Evolutionary conservation across 2,329 filamentous ascomycete species (phyloP), one percentile per base, ranked within the genome.

Genomic region (Metarhizium rileyi): DNA sequence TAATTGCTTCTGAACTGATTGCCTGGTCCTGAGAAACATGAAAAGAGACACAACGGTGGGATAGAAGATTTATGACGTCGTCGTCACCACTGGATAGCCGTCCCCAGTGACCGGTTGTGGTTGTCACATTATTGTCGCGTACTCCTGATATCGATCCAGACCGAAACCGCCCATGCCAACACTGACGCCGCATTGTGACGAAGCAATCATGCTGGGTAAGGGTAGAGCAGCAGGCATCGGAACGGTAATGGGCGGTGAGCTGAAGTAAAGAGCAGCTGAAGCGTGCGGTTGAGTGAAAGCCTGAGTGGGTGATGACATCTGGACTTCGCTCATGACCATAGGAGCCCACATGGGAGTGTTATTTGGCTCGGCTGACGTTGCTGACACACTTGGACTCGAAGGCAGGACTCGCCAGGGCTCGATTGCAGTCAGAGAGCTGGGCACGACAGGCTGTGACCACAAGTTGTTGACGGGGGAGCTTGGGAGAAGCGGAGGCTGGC

Each of bases 391-490:
- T 47, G 90, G 87, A 61, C 88, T 95, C 49, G 91, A 96, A 44
- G 90, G 87, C 49, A 96, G 75, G 57, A 96, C 83, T 67, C 86
- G 89, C 91, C 91, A 97, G 50, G 87, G 78, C 53, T 97, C 90
- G 52, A 95, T 81, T 5, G 80, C 79, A 41, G 86, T 78, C 54
- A 89, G 71, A 40, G 77, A 77, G 49, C 81, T 76, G 50, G 83
- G 78, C 50, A 87, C 73, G 30, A 77, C 75, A 45, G 78, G 72
- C 61, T 88, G 85, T 50, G 85, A 83, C 91, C 90, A 96, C 79
- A 91, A 88, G 67, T 77, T 81, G 59, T 83, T 78, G 50, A 79
- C 77, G 50, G 86, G 83, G 44, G 88, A 90, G 74, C 87, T 95
- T 53, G 90, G 89, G 48, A 97, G 77, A 58, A 95, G 76, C 51